phyloP scores from a whole-genome alignment of 768 basidiomycete genomes.

The Phlegmacium glaucopus region DNA sequence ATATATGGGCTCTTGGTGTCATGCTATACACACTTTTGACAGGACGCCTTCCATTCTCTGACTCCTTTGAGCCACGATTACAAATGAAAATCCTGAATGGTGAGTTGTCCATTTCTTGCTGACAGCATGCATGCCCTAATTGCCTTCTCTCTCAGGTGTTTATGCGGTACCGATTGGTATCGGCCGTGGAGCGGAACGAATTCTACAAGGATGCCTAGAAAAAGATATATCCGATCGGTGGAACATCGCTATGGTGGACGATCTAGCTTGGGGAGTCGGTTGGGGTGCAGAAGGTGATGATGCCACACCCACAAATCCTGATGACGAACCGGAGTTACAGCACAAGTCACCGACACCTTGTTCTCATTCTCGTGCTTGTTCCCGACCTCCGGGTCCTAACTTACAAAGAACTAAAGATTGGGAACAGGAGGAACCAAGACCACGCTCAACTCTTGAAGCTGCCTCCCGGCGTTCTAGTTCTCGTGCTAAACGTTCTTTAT shows the following conservation, averaged over 20 bases:
- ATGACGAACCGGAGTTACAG: slow-evolving; percentile 17
- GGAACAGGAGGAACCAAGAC: slow-evolving; percentile 23
- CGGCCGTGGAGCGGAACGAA: slow-evolving; percentile 59
- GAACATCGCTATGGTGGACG: slow-evolving; percentile 79
- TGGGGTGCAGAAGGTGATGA: slow-evolving; percentile 56
- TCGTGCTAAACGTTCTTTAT: slow-evolving; percentile 43
- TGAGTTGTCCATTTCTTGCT: slow-evolving; percentile 27
- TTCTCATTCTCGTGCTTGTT: slow-evolving; percentile 31
- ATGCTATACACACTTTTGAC: slow-evolving; percentile 84
- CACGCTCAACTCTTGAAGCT: slow-evolving; percentile 30
- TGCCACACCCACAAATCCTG: slow-evolving; percentile 29
- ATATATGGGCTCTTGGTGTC: slow-evolving; percentile 95
- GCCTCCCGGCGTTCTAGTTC: slow-evolving; percentile 39
- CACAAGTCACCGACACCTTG: slow-evolving; percentile 12
- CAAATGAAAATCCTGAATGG: slow-evolving; percentile 91
- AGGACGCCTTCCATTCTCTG: slow-evolving; percentile 82
- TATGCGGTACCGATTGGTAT: slow-evolving; percentile 57
- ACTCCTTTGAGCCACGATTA: slow-evolving; percentile 87
- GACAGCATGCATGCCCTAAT: slow-evolving; percentile 7
- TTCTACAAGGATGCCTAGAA: slow-evolving; percentile 80
- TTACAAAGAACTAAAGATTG: slow-evolving; percentile 18
- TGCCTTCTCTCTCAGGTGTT: slow-evolving; percentile 40
- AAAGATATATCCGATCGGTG: slow-evolving; percentile 60
- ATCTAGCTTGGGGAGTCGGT: slow-evolving; percentile 77
- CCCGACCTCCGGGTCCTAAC: slow-evolving; percentile 17